These are phyloP conservation scores for carrot (Daucus carota) DNA, from an alignment of 129 eudicot species.

Conservation along the genomic window DNA sequence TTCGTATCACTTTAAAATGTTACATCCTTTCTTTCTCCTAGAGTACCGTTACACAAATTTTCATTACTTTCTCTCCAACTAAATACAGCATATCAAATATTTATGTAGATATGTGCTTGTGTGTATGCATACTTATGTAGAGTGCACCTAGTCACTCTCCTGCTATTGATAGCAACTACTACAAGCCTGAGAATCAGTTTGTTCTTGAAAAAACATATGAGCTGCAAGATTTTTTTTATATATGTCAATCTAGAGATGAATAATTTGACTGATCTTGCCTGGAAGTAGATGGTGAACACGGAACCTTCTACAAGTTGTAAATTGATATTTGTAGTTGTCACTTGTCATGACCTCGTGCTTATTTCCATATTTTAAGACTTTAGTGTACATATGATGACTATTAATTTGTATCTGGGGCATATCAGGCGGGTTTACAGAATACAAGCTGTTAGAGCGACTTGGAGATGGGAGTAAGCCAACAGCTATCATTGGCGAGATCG, in stretches of 20 bases:
- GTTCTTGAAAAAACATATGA: too few relatives aligned
- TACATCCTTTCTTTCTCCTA: neutral
- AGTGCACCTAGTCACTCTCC: neutral
- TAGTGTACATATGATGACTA: neutral
- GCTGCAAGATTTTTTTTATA: too few relatives aligned
- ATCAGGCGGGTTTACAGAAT: constrained; percentile 86
- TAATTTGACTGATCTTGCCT: too few relatives aligned
- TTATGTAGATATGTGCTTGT: neutral
- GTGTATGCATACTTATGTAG: neutral
- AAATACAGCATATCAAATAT: neutral
- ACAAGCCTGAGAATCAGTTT: neutral
- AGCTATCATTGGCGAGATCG: constrained; percentile 89
- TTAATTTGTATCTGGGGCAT: neutral
- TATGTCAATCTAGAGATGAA: neutral
- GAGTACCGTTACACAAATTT: neutral
- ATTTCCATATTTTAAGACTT: neutral
- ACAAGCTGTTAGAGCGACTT: constrained; percentile 76
- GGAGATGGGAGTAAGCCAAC: constrained; percentile 94
- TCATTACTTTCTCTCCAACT: neutral
- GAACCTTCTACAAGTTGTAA: neutral
- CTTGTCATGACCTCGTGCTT: neutral
- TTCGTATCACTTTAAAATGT: neutral
- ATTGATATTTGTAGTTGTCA: neutral
- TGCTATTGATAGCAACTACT: neutral
- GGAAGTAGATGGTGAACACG: neutral